Conservation (phyloP, 257 asterid genomes). For the Solanum habrochaites region DNA sequence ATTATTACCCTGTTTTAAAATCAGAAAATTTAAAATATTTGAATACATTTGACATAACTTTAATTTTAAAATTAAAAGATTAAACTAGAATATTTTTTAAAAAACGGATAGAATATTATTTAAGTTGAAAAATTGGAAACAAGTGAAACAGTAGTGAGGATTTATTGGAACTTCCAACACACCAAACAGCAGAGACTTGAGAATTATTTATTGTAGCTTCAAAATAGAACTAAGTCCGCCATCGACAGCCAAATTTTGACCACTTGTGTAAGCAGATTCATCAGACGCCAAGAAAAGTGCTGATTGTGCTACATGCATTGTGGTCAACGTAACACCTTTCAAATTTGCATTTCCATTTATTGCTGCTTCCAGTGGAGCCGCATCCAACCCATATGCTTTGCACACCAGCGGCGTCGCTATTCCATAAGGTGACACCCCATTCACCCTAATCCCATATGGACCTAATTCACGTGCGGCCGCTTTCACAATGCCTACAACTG, state of each 20-base stretch:
- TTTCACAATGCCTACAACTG: background rate
- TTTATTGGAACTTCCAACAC: background rate
- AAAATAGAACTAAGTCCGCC: background rate
- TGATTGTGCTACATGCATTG: background rate
- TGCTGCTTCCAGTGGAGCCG: background rate
- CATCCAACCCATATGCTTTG: background rate
- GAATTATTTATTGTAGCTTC: background rate
- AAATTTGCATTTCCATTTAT: background rate
- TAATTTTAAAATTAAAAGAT: rapidly evolving
- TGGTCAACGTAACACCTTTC: background rate
- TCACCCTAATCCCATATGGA: background rate
- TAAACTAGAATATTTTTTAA: too few relatives aligned
- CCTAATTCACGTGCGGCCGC: background rate
- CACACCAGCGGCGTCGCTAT: background rate
- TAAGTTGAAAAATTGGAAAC: too few relatives aligned
- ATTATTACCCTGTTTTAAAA: too few relatives aligned
- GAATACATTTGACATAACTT: too few relatives aligned
- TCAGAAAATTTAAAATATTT: too few relatives aligned
- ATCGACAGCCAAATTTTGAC: background rate
- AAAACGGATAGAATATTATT: too few relatives aligned
- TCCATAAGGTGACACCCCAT: background rate
- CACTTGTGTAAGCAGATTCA: background rate
- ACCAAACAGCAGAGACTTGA: background rate
- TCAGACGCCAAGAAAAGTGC: background rate
- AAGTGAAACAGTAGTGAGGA: background rate